phyloP scores from a whole-genome alignment of 1,139 yeast genomes.

The Maudiozyma humilis region DNA sequence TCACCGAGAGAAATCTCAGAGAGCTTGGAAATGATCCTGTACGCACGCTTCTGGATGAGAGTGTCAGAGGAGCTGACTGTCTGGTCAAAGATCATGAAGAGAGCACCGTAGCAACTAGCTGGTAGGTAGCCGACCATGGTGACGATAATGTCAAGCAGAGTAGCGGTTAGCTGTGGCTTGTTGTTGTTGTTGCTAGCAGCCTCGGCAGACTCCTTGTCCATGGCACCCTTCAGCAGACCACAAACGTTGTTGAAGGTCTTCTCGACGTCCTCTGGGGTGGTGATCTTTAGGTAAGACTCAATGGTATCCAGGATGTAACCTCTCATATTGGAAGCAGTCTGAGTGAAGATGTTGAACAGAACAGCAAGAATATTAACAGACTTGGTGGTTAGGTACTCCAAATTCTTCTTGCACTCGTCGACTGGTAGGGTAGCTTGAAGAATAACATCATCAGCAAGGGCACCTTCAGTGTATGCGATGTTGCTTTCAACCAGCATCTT shows the following conservation, averaged over 20 bases:
- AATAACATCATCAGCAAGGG: constrained; percentile 47
- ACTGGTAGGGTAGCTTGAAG: constrained; percentile 55
- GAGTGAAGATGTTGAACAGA: constrained; percentile 81
- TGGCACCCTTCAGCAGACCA: constrained; percentile 60
- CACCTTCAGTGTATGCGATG: constrained; percentile 52
- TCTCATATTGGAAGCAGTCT: constrained; percentile 76
- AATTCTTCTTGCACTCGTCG: constrained; percentile 45
- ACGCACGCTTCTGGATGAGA: constrained; percentile 80
- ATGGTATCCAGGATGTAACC: constrained; percentile 79
- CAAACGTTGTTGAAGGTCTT: constrained; percentile 82
- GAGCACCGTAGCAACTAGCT: constrained; percentile 55
- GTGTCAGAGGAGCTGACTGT: constrained; percentile 56
- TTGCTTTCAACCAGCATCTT: constrained; percentile 74
- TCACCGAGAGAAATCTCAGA: constrained; percentile 63
- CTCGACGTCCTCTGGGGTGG: constrained; percentile 58
- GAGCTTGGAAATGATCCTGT: constrained; percentile 66
- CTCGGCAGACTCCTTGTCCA: constrained; percentile 47
- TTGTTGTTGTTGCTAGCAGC: constrained; percentile 25
- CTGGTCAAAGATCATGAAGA: constrained; percentile 67
- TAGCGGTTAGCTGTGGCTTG: constrained; percentile 50
- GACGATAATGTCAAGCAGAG: constrained; percentile 86
- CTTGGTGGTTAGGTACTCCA: constrained; percentile 55
- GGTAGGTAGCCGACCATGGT: constrained; percentile 83
- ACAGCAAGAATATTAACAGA: constrained; percentile 77
- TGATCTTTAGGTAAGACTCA: constrained; percentile 66